Percentiles rank a stretch among this genome's conserved stretches.
Evolutionary conservation across 805 yeast genomes (phyloP).

Genomic region (Barnettozyma vustinii): DNA sequence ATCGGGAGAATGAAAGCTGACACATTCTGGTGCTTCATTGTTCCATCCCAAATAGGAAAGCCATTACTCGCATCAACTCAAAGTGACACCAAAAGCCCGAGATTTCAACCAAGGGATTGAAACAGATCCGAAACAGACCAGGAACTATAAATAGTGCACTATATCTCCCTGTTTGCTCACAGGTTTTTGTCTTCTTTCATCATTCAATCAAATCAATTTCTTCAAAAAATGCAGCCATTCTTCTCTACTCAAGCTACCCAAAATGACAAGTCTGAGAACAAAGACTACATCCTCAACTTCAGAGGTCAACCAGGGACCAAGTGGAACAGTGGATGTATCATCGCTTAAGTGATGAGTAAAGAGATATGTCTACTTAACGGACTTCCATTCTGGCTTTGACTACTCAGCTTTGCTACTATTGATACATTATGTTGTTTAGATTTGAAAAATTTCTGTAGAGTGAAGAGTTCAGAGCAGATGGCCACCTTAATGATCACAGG

Average conservation of each 20-base stretch:
- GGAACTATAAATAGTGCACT: constrained; percentile 6
- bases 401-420: background rate
- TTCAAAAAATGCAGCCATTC: background rate
- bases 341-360: background rate
- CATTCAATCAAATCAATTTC: background rate
- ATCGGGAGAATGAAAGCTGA: background rate
- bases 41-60: background rate
- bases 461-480: background rate
- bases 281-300: background rate
- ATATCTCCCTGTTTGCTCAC: too few relatives aligned
- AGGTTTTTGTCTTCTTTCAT: background rate
- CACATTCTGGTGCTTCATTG: background rate
- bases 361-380: too few relatives aligned
- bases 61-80: background rate
- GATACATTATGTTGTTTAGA: background rate
- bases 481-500: too few relatives aligned
- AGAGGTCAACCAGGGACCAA: constrained; percentile 1
- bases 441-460: background rate
- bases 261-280: background rate
- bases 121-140: background rate
- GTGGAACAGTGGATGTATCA: background rate
- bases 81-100: background rate
- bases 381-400: background rate
- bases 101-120: background rate
- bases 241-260: background rate